These are phyloP conservation scores for Calvatia gigantea DNA, from an alignment of 768 basidiomycete genomes.

Conservation along the genomic window DNA sequence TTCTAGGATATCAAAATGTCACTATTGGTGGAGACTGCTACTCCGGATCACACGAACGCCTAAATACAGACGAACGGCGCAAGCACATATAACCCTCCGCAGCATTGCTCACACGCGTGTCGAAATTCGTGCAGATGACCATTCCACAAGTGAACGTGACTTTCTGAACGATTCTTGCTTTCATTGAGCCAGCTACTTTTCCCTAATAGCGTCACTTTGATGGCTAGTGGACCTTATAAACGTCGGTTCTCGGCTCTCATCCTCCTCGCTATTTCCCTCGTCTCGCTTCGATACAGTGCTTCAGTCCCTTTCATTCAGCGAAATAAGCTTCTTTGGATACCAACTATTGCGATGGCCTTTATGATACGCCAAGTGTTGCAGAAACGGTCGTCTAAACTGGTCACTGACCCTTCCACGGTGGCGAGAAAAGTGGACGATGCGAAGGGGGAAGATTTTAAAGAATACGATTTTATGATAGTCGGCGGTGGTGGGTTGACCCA, in stretches of 20 bases:
- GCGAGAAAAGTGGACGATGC: constrained; percentile 8
- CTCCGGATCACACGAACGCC: too few species aligned
- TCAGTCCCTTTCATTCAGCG: constrained; percentile 9
- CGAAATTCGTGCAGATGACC: neutral
- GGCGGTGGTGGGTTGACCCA: constrained; percentile 46
- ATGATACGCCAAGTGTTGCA: constrained; percentile 18
- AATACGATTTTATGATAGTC: constrained; percentile 50
- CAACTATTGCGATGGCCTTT: constrained; percentile 20
- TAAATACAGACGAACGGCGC: too few species aligned
- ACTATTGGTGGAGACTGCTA: too few species aligned
- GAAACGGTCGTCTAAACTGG: constrained; percentile 16
- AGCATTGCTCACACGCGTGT: constrained; percentile 1
- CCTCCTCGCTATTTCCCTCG: constrained; percentile 12
- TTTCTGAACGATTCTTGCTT: neutral
- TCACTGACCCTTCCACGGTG: constrained; percentile 23
- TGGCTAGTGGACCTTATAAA: constrained; percentile 2
- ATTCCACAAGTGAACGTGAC: neutral
- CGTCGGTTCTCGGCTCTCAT: constrained; percentile 6
- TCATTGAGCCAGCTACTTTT: neutral
- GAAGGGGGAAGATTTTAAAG: constrained; percentile 16
- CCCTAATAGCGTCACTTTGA: neutral
- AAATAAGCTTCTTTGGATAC: constrained; percentile 17
- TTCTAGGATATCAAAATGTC: too few species aligned
- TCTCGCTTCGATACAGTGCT: constrained; percentile 9
- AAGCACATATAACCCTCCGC: too few species aligned